Base-by-base conservation (phyloP, 2,329 filamentous ascomycete genomes). In the Aspergillus proliferans region DNA sequence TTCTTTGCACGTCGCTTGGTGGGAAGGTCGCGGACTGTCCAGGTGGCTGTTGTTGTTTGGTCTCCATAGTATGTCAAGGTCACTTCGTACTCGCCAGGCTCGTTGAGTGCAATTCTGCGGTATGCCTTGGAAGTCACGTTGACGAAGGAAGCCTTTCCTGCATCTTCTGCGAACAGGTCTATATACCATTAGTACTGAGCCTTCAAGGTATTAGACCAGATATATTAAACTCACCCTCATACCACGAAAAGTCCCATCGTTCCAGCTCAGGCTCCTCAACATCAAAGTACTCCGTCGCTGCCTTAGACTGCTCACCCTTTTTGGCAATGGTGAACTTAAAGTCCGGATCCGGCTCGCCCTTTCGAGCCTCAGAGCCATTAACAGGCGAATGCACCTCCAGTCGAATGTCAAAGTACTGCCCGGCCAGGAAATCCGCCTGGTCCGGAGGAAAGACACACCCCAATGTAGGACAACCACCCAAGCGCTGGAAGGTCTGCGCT, bases 211-310 rank as follows among this genome's bases (percentile, higher is more conserved):
- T 6, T 22, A 22, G 22, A 22, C 22, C 22, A 22, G 5, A 22
- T 22, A 22, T 1, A 22, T 22, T 22, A 22, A 21, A 53, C 68
- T 49, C 61, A 77, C 74, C 86, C 73, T 92, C 88, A 62, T 81
- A 92, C 86, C 86, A 93, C n/a, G 77, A 78, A 64, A 93, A 93
- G 56, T 83, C 80, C 88, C 88, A 94, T 55, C 76, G 84, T 76
- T 94, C 88, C 14, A 93, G 71, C 65, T 81, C 70, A 18, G 88
- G 85, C 65, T 92, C 87, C 2, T 78, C 61, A 33, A 86, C 62
- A n/a, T 76, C 75, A 72, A 93, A 92, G 71, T 81, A 90, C 38
- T 82, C 72, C 14, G 83, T 74, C 38, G 83, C 81, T 49, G 76
- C 71, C 63, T 80, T 71, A 22, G 79, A 65, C 50, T 71, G 64